phyloP scores from a whole-genome alignment of 2,329 filamentous ascomycete genomes.

The Simplicillium sp. region DNA sequence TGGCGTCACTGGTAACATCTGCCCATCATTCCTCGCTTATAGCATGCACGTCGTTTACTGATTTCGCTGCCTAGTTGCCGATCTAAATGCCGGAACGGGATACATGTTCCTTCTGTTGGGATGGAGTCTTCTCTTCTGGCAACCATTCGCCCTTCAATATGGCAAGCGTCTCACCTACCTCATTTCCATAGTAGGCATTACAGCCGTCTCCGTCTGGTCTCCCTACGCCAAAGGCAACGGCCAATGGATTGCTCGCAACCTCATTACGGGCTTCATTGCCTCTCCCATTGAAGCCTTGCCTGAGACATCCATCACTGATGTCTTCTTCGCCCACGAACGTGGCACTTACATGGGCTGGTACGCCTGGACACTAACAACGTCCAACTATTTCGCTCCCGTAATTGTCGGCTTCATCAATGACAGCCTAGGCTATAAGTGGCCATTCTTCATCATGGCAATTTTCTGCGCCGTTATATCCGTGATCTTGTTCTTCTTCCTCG shows the following conservation, averaged over 20 bases:
- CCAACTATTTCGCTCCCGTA: constrained; percentile 33
- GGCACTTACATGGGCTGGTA: constrained; percentile 33
- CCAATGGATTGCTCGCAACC: constrained; percentile 35
- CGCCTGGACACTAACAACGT: constrained; percentile 25
- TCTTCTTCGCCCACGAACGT: constrained; percentile 32
- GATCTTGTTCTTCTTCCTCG: constrained; percentile 45
- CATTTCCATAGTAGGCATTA: constrained; percentile 20
- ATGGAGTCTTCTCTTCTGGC: constrained; percentile 36
- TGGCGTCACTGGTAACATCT: constrained; percentile 14
- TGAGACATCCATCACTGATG: constrained; percentile 32
- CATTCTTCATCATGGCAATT: constrained; percentile 32
- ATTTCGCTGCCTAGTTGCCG: constrained; percentile 10
- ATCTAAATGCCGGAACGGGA: constrained; percentile 28
- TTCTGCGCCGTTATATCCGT: constrained; percentile 24
- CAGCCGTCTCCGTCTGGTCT: constrained; percentile 16
- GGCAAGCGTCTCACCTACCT: constrained; percentile 31
- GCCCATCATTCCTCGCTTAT: neutral
- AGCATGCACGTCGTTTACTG: neutral
- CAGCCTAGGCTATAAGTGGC: constrained; percentile 28
- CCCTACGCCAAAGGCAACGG: constrained; percentile 26
- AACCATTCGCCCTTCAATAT: constrained; percentile 34
- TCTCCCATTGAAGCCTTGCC: constrained; percentile 36
- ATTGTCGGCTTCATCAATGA: constrained; percentile 35
- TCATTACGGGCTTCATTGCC: constrained; percentile 32
- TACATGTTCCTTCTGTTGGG: constrained; percentile 35